Evolutionary conservation across 2,329 filamentous ascomycete species (phyloP).

Genomic region (Arthroderma uncinatum): DNA sequence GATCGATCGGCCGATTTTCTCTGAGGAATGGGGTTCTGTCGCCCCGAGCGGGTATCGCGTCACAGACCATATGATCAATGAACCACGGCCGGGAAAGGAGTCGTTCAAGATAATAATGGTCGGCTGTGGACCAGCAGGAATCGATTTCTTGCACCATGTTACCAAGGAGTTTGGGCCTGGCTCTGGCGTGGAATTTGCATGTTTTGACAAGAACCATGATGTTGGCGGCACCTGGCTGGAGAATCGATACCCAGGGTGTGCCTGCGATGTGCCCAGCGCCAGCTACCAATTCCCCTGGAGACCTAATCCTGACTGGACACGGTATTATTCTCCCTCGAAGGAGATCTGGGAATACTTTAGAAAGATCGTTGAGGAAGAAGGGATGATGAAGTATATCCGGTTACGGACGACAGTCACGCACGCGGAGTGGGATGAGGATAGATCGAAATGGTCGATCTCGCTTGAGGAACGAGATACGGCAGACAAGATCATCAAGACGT

Average conservation of each 20-base stretch:
- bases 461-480: conserved; percentile 13
- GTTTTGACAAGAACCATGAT: conserved; percentile 27
- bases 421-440: conserved; percentile 43
- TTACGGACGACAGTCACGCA: conserved; percentile 46
- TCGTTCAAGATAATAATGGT: conserved; percentile 16
- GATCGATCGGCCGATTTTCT: conserved; percentile 12
- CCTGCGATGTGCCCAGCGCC: conserved; percentile 59
- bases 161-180: conserved; percentile 8
- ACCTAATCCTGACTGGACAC: conserved; percentile 57
- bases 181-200: conserved; percentile 16
- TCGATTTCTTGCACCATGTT: conserved; percentile 17
- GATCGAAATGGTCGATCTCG: conserved; percentile 28
- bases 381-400: conserved; percentile 50
- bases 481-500: conserved; percentile 17
- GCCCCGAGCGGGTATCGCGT: conserved; percentile 12
- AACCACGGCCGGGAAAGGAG: conserved; percentile 9
- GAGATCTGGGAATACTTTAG: conserved; percentile 62
- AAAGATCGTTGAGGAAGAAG: conserved; percentile 50
- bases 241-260: conserved; percentile 49
- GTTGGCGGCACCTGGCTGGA: conserved; percentile 31
- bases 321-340: conserved; percentile 54
- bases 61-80: conserved; percentile 15
- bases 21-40: conserved; percentile 9
- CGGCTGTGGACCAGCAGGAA: conserved; percentile 15
- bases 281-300: conserved; percentile 59